phyloP scores from a whole-genome alignment of 768 basidiomycete genomes.

The Fomitopsis pulvina region DNA sequence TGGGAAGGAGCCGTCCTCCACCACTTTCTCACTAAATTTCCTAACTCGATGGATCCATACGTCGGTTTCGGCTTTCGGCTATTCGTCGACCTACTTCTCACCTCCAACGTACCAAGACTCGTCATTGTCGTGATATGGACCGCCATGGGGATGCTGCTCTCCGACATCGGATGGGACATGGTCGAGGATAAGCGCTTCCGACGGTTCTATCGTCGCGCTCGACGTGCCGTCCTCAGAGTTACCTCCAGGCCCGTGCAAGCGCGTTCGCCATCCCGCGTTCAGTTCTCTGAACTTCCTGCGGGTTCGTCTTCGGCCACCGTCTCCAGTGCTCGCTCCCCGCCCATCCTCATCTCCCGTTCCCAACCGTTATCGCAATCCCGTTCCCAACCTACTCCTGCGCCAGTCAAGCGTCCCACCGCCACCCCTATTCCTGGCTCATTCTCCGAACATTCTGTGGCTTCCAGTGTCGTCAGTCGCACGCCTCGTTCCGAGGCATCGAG shows the following conservation, averaged over 20 bases:
- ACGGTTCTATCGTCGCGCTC: slow-evolving; percentile 20
- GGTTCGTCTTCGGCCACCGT: slow-evolving; percentile 8
- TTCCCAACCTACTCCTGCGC: slow-evolving; percentile 3
- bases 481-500: background rate
- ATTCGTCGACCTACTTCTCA: slow-evolving; percentile 64
- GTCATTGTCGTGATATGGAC: slow-evolving; percentile 49
- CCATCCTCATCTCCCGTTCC: slow-evolving; percentile 4
- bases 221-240: slow-evolving; percentile 16
- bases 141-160: slow-evolving; percentile 42
- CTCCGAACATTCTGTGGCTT: slow-evolving; percentile 17
- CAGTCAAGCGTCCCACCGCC: slow-evolving; percentile 16
- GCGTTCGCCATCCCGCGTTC: slow-evolving; percentile 13
- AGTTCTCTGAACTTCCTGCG: slow-evolving; percentile 13
- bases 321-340: slow-evolving; percentile 10
- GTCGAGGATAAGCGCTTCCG: slow-evolving; percentile 35
- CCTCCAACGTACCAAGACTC: slow-evolving; percentile 43
- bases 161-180: slow-evolving; percentile 42
- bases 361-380: slow-evolving; percentile 4
- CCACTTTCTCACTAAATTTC: slow-evolving; percentile 65
- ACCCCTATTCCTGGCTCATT: slow-evolving; percentile 21
- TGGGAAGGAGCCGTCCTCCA: slow-evolving; percentile 76
- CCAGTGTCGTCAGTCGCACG: slow-evolving; percentile 8
- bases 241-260: slow-evolving; percentile 6
- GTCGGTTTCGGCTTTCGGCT: slow-evolving; percentile 62
- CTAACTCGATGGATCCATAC: slow-evolving; percentile 62